Base-by-base conservation (phyloP, 225 moss, liverwort and hornwort genomes). In the Ulota crispa region DNA sequence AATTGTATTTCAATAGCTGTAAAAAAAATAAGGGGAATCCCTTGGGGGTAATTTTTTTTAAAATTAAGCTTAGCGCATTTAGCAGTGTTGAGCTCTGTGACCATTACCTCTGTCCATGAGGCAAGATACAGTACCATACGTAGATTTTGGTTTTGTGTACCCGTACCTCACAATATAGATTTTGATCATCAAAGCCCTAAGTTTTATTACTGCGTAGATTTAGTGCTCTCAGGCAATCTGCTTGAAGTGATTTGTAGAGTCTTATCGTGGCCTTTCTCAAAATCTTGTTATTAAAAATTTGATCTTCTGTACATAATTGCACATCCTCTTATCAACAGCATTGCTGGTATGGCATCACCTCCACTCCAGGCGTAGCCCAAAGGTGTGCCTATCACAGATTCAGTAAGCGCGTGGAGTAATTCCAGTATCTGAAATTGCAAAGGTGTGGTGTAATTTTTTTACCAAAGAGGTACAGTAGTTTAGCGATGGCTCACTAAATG, bases 311-410 rank as follows among this genome's bases (percentile, higher is more conserved):
- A 31, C 67, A 69, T 83, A 53, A 80, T 59, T 76, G 39, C 78
- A 47, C 43, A 78, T 73, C 69, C 71, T 36, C 23, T 63, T 68
- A 69, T 86, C 4, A 30, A 30, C 30, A 41, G 27, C 14, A 9
- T 56, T 54, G 26, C 28, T 45, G 74, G 45, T 78, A 4, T 75
- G 79, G 60, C 66, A 86, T 83, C 86, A 80, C 71, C 60, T 83
- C 71, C 8, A 57, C 70, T 64, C 8, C 3, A 64, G 36, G 32
- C 37, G 7, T 41, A 19, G 28, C 55, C 42, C 71, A 54, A 65
- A 31, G 14, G 20, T 30, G 28, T 30, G 57, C 74, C 24, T 8
- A 14, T 45, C n/a, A 27, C 18, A 54, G n/a, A 47, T 70, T 20
- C 68, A 13, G 12, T 26, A 39, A 67, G 37, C n/a, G 10, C 23